These are phyloP conservation scores for Aspergillaceae sp. DNA, from an alignment of 2,329 filamentous ascomycete species.

Conservation along the genomic window DNA sequence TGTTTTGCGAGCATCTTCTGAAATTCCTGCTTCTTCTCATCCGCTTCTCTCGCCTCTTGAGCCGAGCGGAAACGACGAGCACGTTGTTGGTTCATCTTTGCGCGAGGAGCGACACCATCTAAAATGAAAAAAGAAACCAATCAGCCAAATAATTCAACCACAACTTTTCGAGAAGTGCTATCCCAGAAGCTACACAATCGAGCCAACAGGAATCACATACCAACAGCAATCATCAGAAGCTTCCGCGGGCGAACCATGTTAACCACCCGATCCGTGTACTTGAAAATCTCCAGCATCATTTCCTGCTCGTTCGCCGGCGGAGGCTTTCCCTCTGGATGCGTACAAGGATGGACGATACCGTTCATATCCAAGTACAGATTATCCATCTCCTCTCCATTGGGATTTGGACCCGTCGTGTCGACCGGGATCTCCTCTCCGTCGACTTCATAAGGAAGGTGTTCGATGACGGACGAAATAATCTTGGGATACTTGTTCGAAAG, in stretches of 20 bases:
- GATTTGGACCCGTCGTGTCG: constrained; percentile 75
- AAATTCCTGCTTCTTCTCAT: constrained; percentile 81
- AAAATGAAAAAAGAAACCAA: constrained; percentile 1
- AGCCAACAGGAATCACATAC: constrained; percentile 35
- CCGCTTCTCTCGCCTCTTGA: constrained; percentile 89
- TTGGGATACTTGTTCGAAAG: constrained; percentile 95
- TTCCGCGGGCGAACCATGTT: constrained; percentile 98
- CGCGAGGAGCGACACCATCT: constrained; percentile 95
- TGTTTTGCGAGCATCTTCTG: constrained; percentile 75
- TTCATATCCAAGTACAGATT: constrained; percentile 99
- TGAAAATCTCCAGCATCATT: constrained; percentile 99
- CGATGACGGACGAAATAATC: constrained; percentile 84
- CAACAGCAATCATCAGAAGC: constrained; percentile 92
- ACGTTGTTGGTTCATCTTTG: constrained; percentile 99
- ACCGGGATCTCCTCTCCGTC: constrained; percentile 79
- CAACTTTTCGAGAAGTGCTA: not conserved
- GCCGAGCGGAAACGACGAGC: constrained; percentile 90
- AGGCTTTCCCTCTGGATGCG: constrained; percentile 88
- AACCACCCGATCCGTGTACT: constrained; percentile 95
- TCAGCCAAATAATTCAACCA: constrained; percentile 16
- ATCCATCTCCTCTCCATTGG: constrained; percentile 95
- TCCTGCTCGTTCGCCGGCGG: constrained; percentile 91
- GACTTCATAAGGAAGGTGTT: constrained; percentile 72
- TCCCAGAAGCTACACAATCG: not conserved
- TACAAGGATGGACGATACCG: constrained; percentile 97